Evolutionary conservation across 148 eudicot genomes (phyloP).

Genomic region (Pharnaceum exiguum): DNA sequence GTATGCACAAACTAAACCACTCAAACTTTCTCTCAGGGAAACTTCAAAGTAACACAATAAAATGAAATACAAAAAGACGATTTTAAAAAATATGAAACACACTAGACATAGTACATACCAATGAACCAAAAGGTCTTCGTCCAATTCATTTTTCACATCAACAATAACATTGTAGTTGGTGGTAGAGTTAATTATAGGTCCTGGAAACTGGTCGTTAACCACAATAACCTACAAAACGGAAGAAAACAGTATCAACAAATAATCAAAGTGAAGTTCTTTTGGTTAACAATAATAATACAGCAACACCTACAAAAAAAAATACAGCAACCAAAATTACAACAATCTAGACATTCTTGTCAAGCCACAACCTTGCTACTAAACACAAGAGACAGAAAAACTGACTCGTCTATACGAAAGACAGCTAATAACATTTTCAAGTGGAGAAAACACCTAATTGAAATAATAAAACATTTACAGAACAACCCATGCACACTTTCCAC

Average conservation of each 20-base stretch:
- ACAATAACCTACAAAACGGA: slow-evolving; percentile 61
- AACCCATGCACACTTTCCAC: neutral
- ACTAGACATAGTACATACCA: slow-evolving; percentile 38
- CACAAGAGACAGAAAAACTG: too few relatives aligned
- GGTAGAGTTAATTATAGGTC: slow-evolving; percentile 62
- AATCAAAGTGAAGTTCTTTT: neutral
- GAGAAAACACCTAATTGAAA: too few relatives aligned
- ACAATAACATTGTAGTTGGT: slow-evolving; percentile 69
- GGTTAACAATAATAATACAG: neutral
- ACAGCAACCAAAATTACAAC: too few relatives aligned
- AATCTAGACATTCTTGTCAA: too few relatives aligned
- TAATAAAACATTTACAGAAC: too few relatives aligned
- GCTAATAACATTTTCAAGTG: too few relatives aligned
- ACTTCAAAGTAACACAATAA: too few relatives aligned
- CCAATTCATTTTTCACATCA: slow-evolving; percentile 70
- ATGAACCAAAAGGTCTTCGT: slow-evolving; percentile 66
- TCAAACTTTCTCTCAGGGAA: neutral
- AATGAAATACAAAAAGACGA: neutral
- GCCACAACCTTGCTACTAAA: too few relatives aligned
- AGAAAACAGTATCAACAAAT: neutral
- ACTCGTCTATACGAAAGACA: too few relatives aligned
- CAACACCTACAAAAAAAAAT: too few relatives aligned
- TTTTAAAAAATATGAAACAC: neutral
- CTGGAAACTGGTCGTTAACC: slow-evolving; percentile 74
- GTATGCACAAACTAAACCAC: too few relatives aligned